These are phyloP conservation scores for Lentinula lateritia DNA, from an alignment of 768 basidiomycete genomes.

Conservation along the genomic window DNA sequence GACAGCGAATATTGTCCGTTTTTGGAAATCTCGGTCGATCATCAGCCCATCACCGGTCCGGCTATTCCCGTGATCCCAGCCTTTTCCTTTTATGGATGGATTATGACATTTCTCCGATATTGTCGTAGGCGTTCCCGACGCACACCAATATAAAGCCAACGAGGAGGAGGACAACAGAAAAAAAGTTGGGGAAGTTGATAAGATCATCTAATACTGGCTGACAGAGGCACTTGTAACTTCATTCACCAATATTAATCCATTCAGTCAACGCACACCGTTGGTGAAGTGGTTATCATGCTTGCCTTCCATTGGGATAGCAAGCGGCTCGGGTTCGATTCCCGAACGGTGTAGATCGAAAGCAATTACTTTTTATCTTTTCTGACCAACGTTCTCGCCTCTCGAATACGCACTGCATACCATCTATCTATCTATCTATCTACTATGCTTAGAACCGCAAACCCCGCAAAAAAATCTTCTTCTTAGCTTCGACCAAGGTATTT, in stretches of 20 bases:
- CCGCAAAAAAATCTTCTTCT: too few species aligned
- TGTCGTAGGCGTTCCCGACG: not conserved
- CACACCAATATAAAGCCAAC: not conserved
- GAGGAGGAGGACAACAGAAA: too few species aligned
- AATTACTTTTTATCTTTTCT: not conserved
- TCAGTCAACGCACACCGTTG: slow-evolving; percentile 18
- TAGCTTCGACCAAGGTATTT: too few species aligned
- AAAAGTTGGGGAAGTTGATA: too few species aligned
- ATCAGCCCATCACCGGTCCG: not conserved
- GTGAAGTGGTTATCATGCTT: slow-evolving; percentile 64
- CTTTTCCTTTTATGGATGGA: not conserved
- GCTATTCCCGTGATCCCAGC: not conserved
- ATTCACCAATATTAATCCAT: too few species aligned
- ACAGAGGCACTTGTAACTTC: too few species aligned
- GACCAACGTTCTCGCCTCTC: too few species aligned
- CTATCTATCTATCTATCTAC: too few species aligned
- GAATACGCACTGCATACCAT: too few species aligned
- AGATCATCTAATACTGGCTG: too few species aligned
- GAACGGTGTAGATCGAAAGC: not conserved
- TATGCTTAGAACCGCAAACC: too few species aligned
- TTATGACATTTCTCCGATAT: not conserved
- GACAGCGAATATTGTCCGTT: not conserved
- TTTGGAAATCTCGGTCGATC: not conserved
- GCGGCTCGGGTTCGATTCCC: not conserved
- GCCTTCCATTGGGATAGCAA: slow-evolving; percentile 31